phyloP scores from a whole-genome alignment of 2,329 filamentous ascomycete genomes.

The Monilinia vaccinii-corymbosi region DNA sequence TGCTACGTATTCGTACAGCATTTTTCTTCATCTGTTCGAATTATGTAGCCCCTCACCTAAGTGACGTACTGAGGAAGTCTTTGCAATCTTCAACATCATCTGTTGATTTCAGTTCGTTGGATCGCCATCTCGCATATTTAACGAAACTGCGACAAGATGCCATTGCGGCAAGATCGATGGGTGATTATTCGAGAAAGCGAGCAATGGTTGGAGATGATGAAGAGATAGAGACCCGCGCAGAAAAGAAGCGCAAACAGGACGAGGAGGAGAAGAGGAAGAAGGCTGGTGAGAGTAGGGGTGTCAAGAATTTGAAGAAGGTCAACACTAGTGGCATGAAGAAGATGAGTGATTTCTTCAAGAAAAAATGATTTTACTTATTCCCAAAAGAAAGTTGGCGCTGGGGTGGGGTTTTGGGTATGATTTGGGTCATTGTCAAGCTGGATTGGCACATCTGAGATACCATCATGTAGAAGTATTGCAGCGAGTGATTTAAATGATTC shows the following conservation, averaged over 20 bases:
- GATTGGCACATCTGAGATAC: constrained; percentile 6
- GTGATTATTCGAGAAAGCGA: constrained; percentile 64
- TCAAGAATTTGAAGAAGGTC: constrained; percentile 79
- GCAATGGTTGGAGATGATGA: constrained; percentile 54
- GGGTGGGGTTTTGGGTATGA: constrained; percentile 1
- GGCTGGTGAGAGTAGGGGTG: constrained; percentile 60
- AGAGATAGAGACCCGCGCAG: constrained; percentile 49
- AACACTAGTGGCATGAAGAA: constrained; percentile 94
- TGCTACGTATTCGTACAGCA: constrained; percentile 40
- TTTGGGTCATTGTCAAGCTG: constrained; percentile 6
- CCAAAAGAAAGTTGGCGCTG: constrained; percentile 2
- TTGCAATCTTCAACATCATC: constrained; percentile 30
- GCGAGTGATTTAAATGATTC: constrained; percentile 13
- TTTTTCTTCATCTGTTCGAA: constrained; percentile 41
- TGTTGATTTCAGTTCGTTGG: constrained; percentile 61
- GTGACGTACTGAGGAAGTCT: constrained; percentile 31
- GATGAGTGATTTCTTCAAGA: constrained; percentile 87
- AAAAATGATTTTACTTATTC: constrained; percentile 34
- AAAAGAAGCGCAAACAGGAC: constrained; percentile 78
- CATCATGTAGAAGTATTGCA: constrained; percentile 12
- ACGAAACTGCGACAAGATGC: constrained; percentile 62
- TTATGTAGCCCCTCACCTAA: constrained; percentile 36
- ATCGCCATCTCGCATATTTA: constrained; percentile 59
- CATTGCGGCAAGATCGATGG: constrained; percentile 54
- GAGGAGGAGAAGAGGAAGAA: constrained; percentile 86